phyloP scores from a whole-genome alignment of 345 rosid genomes.

The Populus ilicifolia region DNA sequence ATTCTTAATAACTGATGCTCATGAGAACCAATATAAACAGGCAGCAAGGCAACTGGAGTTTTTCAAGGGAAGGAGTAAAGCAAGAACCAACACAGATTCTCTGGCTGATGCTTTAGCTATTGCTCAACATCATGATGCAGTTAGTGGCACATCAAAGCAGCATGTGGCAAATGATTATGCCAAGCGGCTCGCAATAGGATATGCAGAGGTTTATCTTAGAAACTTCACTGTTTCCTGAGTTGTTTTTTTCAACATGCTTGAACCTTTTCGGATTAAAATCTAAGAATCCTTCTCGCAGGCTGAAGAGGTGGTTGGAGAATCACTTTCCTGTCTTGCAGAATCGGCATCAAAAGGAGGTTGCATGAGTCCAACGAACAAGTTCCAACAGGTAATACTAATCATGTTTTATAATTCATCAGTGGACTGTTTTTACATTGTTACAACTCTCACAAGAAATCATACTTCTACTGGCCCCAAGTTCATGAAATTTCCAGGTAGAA shows the following conservation, averaged over 20 bases:
- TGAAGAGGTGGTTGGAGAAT: slow-evolving; percentile 38
- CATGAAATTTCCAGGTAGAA: too few relatives aligned
- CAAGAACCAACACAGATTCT: slow-evolving; percentile 34
- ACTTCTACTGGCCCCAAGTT: too few relatives aligned
- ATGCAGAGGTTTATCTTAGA: slow-evolving; percentile 32
- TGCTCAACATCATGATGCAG: slow-evolving; percentile 53
- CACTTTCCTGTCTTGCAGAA: slow-evolving; percentile 38
- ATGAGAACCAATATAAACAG: slow-evolving; percentile 21
- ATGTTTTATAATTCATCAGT: background rate
- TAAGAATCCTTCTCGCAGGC: slow-evolving; percentile 29
- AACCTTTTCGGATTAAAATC: background rate
- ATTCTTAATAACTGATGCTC: slow-evolving; percentile 6
- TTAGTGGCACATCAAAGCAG: slow-evolving; percentile 47
- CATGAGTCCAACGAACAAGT: slow-evolving; percentile 18
- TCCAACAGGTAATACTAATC: slow-evolving; percentile 37
- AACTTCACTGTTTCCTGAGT: background rate
- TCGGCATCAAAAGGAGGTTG: slow-evolving; percentile 27
- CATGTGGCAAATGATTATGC: slow-evolving; percentile 56
- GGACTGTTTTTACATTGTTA: background rate
- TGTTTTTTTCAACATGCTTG: slow-evolving; percentile 3
- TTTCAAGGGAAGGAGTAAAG: slow-evolving; percentile 36
- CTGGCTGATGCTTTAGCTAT: slow-evolving; percentile 51
- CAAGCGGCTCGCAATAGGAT: slow-evolving; percentile 42
- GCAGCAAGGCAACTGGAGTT: slow-evolving; percentile 53
- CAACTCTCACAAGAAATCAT: too few relatives aligned